Conservation (phyloP, 2,329 filamentous ascomycete genomes). For the Arthrobotrys sphaeroides region DNA sequence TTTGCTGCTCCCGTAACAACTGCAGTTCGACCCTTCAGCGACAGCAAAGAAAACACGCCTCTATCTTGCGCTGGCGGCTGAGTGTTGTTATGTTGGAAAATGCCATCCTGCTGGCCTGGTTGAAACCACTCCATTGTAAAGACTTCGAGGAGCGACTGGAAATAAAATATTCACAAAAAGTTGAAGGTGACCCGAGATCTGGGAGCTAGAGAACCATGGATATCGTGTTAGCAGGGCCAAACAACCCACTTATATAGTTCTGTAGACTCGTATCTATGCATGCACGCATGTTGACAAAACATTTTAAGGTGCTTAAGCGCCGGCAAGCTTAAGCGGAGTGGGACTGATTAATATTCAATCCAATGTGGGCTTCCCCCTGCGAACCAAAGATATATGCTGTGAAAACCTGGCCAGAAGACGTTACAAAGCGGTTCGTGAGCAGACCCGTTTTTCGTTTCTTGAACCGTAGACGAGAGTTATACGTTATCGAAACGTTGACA, state of each 20-base stretch:
- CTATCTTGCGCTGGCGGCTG: not conserved
- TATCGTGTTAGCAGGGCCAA: not conserved
- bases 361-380: no score
- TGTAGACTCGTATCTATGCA: not conserved
- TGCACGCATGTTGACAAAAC: not conserved
- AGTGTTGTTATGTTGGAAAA: slow-evolving; percentile 19
- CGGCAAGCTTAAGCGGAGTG: not conserved
- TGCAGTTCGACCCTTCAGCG: slow-evolving; percentile 25
- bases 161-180: not conserved
- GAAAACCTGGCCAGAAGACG: no score
- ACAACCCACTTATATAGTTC: not conserved
- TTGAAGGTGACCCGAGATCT: not conserved
- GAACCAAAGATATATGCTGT: no score
- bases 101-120: slow-evolving; percentile 1
- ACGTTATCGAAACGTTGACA: no score
- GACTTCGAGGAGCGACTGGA: no score
- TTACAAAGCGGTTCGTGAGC: no score
- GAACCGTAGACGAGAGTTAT: no score
- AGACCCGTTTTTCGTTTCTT: no score
- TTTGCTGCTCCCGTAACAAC: slow-evolving; percentile 21
- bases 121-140: slow-evolving; percentile 4
- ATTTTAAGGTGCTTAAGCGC: not conserved
- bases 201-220: not conserved
- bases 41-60: not conserved
- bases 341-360: slow-evolving; percentile 3